These are phyloP conservation scores for Inga oerstediana DNA, from an alignment of 306 rosid genomes.

Conservation along the genomic window DNA sequence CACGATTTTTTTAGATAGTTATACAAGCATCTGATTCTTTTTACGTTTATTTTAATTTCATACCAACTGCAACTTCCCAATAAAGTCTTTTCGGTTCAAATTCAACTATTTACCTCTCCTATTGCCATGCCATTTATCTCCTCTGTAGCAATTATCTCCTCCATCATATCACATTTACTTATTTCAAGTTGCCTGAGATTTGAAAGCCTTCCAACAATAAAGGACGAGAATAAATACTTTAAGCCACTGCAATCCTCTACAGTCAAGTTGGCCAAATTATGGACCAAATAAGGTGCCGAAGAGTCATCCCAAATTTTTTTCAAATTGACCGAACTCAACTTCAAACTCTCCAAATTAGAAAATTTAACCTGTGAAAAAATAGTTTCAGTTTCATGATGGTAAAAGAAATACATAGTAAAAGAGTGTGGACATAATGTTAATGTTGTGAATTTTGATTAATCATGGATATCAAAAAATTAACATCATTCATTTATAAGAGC, in stretches of 20 bases:
- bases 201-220: not conserved
- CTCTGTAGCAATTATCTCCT: not conserved
- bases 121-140: not conserved
- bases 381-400: not conserved
- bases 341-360: not conserved
- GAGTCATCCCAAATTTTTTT: not conserved
- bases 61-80: not conserved
- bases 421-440: not conserved
- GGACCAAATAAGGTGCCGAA: not conserved
- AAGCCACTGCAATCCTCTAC: not conserved
- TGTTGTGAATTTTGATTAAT: not conserved
- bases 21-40: too few relatives aligned
- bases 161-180: not conserved
- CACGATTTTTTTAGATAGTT: too few relatives aligned
- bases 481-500: not conserved
- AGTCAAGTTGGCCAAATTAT: not conserved
- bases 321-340: not conserved
- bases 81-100: not conserved
- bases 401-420: not conserved
- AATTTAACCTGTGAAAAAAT: not conserved
- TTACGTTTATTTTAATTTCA: too few relatives aligned
- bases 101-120: not conserved
- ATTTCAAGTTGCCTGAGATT: not conserved
- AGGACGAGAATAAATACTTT: not conserved
- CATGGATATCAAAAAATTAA: not conserved